Conservation (phyloP, 2,329 filamentous ascomycete genomes). For the Fusarium sacchari region DNA sequence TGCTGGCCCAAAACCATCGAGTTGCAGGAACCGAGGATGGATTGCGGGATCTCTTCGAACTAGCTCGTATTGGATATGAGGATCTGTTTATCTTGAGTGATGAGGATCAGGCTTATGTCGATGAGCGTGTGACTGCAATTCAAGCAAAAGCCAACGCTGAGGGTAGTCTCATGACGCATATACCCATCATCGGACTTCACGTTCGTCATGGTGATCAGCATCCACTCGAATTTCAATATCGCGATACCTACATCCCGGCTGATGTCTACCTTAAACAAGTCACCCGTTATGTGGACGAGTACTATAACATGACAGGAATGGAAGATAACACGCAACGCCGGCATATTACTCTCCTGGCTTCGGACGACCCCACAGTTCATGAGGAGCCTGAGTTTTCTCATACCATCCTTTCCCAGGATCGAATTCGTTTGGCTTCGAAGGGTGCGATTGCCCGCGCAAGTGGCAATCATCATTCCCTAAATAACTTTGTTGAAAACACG, state of each 20-base stretch:
- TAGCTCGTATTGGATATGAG: constrained; percentile 77
- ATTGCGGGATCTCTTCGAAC: constrained; percentile 68
- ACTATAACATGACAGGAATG: constrained; percentile 56
- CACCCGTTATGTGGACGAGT: constrained; percentile 61
- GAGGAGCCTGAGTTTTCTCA: constrained; percentile 69
- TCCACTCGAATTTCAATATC: constrained; percentile 80
- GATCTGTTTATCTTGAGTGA: constrained; percentile 75
- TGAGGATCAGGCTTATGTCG: constrained; percentile 73
- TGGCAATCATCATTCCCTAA: constrained; percentile 61
- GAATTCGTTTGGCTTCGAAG: constrained; percentile 79
- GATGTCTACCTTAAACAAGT: constrained; percentile 73
- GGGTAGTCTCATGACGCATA: constrained; percentile 50
- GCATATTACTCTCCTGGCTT: constrained; percentile 73
- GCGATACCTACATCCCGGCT: constrained; percentile 80
- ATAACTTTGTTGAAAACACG: constrained; percentile 77
- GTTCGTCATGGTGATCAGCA: constrained; percentile 83
- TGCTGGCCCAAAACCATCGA: constrained; percentile 49
- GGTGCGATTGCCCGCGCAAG: constrained; percentile 54
- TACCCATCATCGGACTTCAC: constrained; percentile 72
- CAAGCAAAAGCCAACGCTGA: constrained; percentile 56
- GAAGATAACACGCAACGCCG: constrained; percentile 51
- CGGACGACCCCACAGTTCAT: constrained; percentile 83
- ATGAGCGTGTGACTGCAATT: constrained; percentile 66
- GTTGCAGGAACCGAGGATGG: constrained; percentile 37
- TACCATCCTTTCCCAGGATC: constrained; percentile 74